Conservation (phyloP, 176 grass and related monocot genomes). For the Oryza coarctata region DNA sequence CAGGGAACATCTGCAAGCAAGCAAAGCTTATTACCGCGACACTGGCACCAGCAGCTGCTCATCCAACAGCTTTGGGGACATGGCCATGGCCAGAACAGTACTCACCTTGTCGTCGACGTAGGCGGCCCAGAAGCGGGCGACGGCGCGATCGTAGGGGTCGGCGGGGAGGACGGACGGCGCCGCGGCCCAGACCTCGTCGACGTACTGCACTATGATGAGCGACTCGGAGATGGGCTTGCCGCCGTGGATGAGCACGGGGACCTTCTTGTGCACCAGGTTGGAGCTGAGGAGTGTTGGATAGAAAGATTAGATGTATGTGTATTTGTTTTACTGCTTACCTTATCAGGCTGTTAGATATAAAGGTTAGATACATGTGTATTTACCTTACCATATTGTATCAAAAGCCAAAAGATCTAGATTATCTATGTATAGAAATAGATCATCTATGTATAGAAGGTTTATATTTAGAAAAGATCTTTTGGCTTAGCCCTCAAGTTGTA, state of each 20-base stretch:
- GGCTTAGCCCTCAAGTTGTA: no score
- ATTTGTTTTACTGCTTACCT: no score
- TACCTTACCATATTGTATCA: no score
- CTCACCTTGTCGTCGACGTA: not conserved
- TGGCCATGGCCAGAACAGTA: no score
- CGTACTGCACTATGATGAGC: conserved; percentile 55
- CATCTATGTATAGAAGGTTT: no score
- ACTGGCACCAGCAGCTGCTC: not conserved
- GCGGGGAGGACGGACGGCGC: not conserved
- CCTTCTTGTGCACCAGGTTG: conserved; percentile 69
- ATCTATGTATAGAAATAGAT: no score
- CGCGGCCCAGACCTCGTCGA: conserved; percentile 51
- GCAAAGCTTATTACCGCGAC: not conserved
- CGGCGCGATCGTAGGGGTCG: not conserved
- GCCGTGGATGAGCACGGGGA: conserved; percentile 61
- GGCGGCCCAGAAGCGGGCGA: not conserved
- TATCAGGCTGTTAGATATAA: no score
- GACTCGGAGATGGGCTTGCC: conserved; percentile 51
- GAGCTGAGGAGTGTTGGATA: no score
- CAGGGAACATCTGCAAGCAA: not conserved
- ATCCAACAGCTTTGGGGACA: not conserved
- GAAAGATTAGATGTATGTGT: no score
- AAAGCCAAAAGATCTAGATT: no score
- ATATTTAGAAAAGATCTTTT: no score
- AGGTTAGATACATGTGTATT: no score